Base-by-base conservation (phyloP, 495 filamentous ascomycete genomes). In the Penicillium argentinense region DNA sequence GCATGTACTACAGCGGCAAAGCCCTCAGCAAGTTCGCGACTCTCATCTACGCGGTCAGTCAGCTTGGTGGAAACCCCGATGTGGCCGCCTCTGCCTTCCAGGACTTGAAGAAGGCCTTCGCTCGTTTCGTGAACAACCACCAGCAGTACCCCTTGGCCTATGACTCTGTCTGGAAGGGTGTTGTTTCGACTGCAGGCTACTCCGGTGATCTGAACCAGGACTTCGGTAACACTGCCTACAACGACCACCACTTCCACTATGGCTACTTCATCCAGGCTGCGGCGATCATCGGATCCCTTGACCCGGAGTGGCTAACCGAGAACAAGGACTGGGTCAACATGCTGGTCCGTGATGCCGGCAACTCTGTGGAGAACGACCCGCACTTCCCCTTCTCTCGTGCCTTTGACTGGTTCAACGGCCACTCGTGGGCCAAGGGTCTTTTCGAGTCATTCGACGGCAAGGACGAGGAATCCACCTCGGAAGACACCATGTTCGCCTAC, bases 1-100 rank as follows among this genome's bases (percentile, higher is more conserved):
- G 87, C 51, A 95, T 97, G 86, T 98, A 98, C 67, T 98, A 87
- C 61, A 85, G 86, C 51, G 92, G 92, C 52, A 98, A 98, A 79
- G 89, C 85, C 0, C 69, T 97, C 7, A 88, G 86, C 52, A 97
- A 97, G 58, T 95, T 93, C 62, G 91, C 90, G 3, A 73, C 68
- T 11, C 70, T 93, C 17, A 70, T 88, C 29, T 85, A 88, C 61
- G 81, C 83, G 0, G 71, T 87, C 17, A 74, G 84, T 51, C 77
- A 86, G 41, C 66, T 97, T 21, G 72, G 85, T 12, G 69, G 78
- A 18, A 77, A 92, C 39, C 62, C 64, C 22, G 65, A 68, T 0
- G 60, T 87, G 8, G 84, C 89, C 0, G 68, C 75, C 42, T 65
- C 73, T 4, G 84, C 87, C 3, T 63, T 96, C 38, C 60, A 64